Base-by-base conservation (phyloP, 208 protist genomes). In the Crithidia sp. region DNA sequence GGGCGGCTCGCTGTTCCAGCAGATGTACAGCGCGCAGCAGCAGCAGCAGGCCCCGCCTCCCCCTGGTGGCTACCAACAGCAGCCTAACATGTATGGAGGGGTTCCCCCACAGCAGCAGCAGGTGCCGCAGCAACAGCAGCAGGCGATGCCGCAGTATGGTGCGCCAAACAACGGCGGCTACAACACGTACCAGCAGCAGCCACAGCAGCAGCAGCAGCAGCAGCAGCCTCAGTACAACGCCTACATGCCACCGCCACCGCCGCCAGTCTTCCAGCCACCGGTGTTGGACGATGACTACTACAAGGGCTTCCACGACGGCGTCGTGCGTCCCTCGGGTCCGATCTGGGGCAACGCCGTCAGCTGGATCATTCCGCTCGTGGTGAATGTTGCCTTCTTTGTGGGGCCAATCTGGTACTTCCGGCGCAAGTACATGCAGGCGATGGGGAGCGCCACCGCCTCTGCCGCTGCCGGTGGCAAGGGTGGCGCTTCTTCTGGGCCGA, bases 401-500 rank as follows among this genome's bases (percentile, higher is more conserved):
- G 87, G 89, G 12, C 91, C 92, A n/a, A 83, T 96, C 59, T 93
- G 88, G 89, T 98, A 97, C 74, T 88, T 98, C 73, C 87, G 91
- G 40, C 90, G 89, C 57, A 87, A 88, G 79, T 94, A 94, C 71
- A 76, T 89, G 70, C 90, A 94, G 80, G 80, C 88, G 8, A 89
- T 97, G 85, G 68, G 77, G 10, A 54, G 83, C 41, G 67, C 81
- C 16, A 70, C 79, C 17, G 67, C 66, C 61, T 71, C 67, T 2
- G 67, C 82, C 3, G 71, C 71, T 19, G 56, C 56, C 36, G 60
- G 66, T 17, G 88, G 76, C 36, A 89, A 90, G 56, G 67, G 63
- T 9, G 62, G 44, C 5, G 75, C 39, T 3, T 43, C 75, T 0
- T 81, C 66, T 17, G 86, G 75, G 56, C 79, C 85, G 45, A 93